phyloP scores from a whole-genome alignment of 2,329 filamentous ascomycete genomes.

The Phoma sp. region DNA sequence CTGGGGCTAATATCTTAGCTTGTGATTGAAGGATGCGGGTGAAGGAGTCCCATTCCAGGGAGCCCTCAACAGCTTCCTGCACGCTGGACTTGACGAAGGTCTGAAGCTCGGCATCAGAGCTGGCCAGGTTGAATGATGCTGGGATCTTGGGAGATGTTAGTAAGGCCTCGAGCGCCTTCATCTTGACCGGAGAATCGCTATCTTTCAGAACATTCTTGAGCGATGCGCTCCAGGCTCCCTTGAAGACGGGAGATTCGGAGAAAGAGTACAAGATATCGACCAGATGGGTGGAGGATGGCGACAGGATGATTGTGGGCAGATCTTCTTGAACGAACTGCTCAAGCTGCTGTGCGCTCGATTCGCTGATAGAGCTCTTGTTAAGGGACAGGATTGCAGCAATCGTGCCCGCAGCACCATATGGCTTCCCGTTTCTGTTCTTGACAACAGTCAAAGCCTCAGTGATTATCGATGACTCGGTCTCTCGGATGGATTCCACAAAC shows the following conservation, averaged over 20 bases:
- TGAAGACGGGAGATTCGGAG: slow-evolving; percentile 38
- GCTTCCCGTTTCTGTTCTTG: slow-evolving; percentile 66
- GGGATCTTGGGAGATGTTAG: slow-evolving; percentile 48
- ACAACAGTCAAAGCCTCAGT: slow-evolving; percentile 59
- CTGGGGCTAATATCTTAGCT: slow-evolving; percentile 41
- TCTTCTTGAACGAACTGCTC: slow-evolving; percentile 61
- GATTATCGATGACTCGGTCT: slow-evolving; percentile 55
- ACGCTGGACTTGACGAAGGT: slow-evolving; percentile 42
- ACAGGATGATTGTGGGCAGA: slow-evolving; percentile 67
- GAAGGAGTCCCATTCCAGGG: slow-evolving; percentile 47
- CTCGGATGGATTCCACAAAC: slow-evolving; percentile 30
- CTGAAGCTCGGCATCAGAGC: slow-evolving; percentile 46
- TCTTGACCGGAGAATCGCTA: slow-evolving; percentile 36
- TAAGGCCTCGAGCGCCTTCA: slow-evolving; percentile 40
- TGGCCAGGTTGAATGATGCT: slow-evolving; percentile 45
- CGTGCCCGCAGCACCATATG: slow-evolving; percentile 68
- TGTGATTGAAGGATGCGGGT: slow-evolving; percentile 46
- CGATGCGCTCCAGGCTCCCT: slow-evolving; percentile 39
- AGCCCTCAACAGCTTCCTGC: slow-evolving; percentile 40
- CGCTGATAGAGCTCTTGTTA: slow-evolving; percentile 51
- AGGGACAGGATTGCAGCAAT: slow-evolving; percentile 61
- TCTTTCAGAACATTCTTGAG: slow-evolving; percentile 40
- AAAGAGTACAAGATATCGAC: slow-evolving; percentile 68
- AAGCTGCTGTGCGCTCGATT: slow-evolving; percentile 52
- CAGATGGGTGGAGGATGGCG: slow-evolving; percentile 72